A percentile compares a stretch with the other conserved stretches of the same genome.
phyloP scores from a whole-genome alignment of 495 filamentous ascomycete species.

The Neurospora sp. region DNA sequence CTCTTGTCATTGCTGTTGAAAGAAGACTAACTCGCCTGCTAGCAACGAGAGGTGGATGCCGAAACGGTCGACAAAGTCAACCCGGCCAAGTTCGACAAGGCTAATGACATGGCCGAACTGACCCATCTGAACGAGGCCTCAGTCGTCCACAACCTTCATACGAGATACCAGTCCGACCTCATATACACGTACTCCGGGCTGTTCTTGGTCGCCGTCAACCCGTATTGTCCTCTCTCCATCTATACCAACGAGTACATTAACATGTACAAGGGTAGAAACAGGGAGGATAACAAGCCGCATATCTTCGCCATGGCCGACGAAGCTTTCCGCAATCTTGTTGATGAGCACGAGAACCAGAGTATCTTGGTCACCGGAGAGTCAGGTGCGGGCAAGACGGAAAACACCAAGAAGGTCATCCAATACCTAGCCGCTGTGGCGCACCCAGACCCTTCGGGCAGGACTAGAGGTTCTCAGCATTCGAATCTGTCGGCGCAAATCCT shows the following conservation, averaged over 20 bases:
- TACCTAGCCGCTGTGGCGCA: slow-evolving; percentile 92
- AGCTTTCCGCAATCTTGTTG: slow-evolving; percentile 89
- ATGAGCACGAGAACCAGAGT: slow-evolving; percentile 92
- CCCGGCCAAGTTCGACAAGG: slow-evolving; percentile 98
- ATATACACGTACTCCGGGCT: slow-evolving; percentile 99
- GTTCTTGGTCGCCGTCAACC: slow-evolving; percentile 95
- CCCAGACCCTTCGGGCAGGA: slow-evolving; percentile 59
- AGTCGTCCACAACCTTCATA: slow-evolving; percentile 92
- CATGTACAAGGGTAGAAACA: slow-evolving; percentile 82
- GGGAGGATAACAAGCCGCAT: slow-evolving; percentile 93
- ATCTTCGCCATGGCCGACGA: slow-evolving; percentile 99
- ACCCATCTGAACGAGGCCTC: slow-evolving; percentile 97
- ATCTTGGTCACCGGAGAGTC: slow-evolving; percentile 98
- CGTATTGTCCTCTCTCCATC: slow-evolving; percentile 88
- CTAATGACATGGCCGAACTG: slow-evolving; percentile 97
- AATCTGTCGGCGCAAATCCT: slow-evolving; percentile 96
- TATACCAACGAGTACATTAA: slow-evolving; percentile 96
- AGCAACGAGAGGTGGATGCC: slow-evolving; percentile 78
- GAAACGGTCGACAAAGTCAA: slow-evolving; percentile 97
- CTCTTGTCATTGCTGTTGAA: background rate
- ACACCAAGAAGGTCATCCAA: slow-evolving; percentile 99
- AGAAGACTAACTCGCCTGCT: slow-evolving; percentile 14
- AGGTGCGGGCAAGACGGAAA: slow-evolving; percentile 97
- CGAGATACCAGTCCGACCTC: slow-evolving; percentile 85
- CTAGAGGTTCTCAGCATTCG: slow-evolving; percentile 57